Base-by-base conservation (phyloP, 108 stramenopile species). In the Chaetoceros tenuissimus region DNA sequence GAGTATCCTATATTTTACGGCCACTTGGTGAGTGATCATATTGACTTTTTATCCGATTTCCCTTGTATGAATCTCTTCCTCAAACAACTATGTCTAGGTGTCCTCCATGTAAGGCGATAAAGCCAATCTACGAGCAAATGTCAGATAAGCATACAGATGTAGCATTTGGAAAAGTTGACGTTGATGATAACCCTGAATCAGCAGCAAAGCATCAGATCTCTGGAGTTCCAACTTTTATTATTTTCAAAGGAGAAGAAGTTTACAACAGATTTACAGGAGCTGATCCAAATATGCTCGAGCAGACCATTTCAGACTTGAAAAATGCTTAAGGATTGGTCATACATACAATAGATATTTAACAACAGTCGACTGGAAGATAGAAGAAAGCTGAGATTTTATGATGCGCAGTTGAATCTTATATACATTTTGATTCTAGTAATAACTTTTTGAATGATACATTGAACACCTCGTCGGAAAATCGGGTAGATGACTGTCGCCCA, bases 401-500 rank as follows among this genome's bases (percentile, higher is more conserved):
- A n/a, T n/a, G n/a, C n/a, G n/a, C n/a, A n/a, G n/a, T n/a, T 40
- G 34, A 40, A 40, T 13, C 13, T 40, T 40, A 10, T 13, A 40
- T 40, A 13, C 34, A 10, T 40, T 40, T 40, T 40, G 8, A 40
- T 13, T 58, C 23, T 8, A 78, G 25, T 24, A 74, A 16, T 10
- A 56, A 51, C 40, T 49, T 69, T 60, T 72, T 74, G 47, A 78
- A 71, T 10, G 67, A 60, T 10, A 59, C 28, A 60, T 57, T 46
- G 34, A 92, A 92, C 13, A 68, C 78, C 25, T 69, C 63, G 59
- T 87, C 85, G 27, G 89, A 85, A 65, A 92, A 92, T 29, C 84
- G 64, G 34, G 62, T 51, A 8, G 89, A 61, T 20, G 82, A 72
- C 22, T 63, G 52, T 61, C 67, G 69, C 0, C 80, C 85, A 21